Base-by-base conservation (phyloP, 1,284 basidiomycete species). In the Neolentinus lepideus region DNA sequence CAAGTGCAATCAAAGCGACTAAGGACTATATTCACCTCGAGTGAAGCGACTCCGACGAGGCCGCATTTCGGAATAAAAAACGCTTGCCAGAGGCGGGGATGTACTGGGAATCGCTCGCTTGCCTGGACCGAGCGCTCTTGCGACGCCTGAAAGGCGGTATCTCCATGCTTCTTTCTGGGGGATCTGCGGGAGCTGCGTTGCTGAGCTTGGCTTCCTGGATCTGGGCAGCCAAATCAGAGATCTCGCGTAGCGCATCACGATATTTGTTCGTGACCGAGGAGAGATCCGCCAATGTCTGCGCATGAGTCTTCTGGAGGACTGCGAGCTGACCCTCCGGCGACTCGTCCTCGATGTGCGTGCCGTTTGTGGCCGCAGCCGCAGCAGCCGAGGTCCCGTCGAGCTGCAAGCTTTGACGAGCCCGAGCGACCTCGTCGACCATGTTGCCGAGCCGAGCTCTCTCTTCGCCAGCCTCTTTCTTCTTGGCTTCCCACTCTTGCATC, bases 191-290 rank as follows among this genome's bases (percentile, higher is more conserved):
- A 57, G 65, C 64, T 54, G 64, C 67, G 54, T 73, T 80, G 62
- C 75, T 77, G 31, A 88, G 80, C 63, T 85, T 92, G 10, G 83
- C 80, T 66, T 93, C 92, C 64, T 92, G 83, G 43, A 94, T 84
- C 67, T 93, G 91, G 19, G 83, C 81, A 14, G 88, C 86, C 48
- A 98, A 79, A 60, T 94, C 90, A 12, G 88, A 88, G 59, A 97
- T 93, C 68, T 94, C 90, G 56, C 81, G 80, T 26, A 96, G 77
- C n/a, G 94, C 89, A 61, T 95, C 89, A 35, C 87, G 85, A 67
- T 96, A 96, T 67, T 93, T 94, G 43, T 73, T 71, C 3, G 88
- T 87, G 35, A 95, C 80, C 1, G 81, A 75, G 9, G 91, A 85
- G 26, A 95, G 78, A 65, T 94, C 90, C 1, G 83, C 76, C 10